Conservation (phyloP, 2,329 filamentous ascomycete species). For the Fusarium napiforme region DNA sequence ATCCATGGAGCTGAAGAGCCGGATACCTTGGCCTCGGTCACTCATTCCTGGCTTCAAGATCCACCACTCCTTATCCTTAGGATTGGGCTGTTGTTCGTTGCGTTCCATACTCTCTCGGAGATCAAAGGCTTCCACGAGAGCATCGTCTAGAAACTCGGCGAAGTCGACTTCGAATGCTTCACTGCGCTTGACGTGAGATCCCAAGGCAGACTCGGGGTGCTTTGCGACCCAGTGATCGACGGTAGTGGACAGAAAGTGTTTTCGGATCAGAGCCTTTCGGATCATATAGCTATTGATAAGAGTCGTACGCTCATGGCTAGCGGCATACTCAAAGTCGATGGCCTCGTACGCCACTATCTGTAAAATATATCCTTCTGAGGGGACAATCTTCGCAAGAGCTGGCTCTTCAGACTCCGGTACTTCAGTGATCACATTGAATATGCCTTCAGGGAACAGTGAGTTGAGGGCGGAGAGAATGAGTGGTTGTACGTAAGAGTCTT, state of each 20-base stretch:
- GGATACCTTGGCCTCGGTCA: conserved; percentile 92
- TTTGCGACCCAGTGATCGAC: conserved; percentile 89
- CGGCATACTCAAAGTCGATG: conserved; percentile 83
- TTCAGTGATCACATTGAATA: conserved; percentile 66
- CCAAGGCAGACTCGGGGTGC: conserved; percentile 76
- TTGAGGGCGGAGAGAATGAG: conserved; percentile 80
- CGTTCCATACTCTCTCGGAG: conserved; percentile 79
- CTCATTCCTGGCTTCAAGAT: conserved; percentile 98
- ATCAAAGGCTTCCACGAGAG: conserved; percentile 89
- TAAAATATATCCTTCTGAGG: conserved; percentile 63
- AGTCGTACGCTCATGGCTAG: conserved; percentile 68
- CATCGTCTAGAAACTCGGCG: conserved; percentile 95
- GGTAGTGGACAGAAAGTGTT: conserved; percentile 90
- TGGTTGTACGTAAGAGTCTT: conserved; percentile 89
- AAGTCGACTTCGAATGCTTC: conserved; percentile 96
- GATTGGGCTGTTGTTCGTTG: conserved; percentile 60
- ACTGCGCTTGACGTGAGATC: conserved; percentile 76
- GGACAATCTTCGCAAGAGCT: conserved; percentile 52
- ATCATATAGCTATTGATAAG: conserved; percentile 93
- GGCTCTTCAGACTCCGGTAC: conserved; percentile 46
- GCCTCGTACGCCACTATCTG: conserved; percentile 89
- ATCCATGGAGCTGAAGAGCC: conserved; percentile 85
- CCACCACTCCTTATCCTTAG: conserved; percentile 82
- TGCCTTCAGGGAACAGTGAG: conserved; percentile 64
- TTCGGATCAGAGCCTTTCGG: conserved; percentile 94